Evolutionary conservation across 2,329 filamentous ascomycete species (phyloP), one percentile per base, ranked within the genome.

Genomic region (Aspergillus sp.): DNA sequence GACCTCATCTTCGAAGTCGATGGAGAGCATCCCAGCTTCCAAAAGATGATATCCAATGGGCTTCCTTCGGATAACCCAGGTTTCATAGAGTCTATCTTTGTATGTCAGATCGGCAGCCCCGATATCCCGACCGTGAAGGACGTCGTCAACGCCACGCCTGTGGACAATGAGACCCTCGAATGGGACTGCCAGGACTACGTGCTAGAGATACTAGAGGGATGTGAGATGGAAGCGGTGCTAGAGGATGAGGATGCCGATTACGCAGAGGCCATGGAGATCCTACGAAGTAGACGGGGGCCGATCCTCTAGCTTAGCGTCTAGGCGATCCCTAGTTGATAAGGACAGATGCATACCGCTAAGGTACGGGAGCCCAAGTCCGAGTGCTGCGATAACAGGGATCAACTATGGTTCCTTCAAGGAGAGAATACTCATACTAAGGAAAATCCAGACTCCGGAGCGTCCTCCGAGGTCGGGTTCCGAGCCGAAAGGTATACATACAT

Each of bases 121-220:
- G 62, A 66, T 47, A 44, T 70, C 6, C 41, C 53, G 17, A 62
- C 52, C 5, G 53, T 66, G 11, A 61, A 60, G 41, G 30, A 48
- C n/a, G 53, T 58, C 4, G 60, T 66, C 2, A 44, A 54, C 10
- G 50, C 50, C 15, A 63, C 58, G 2, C 42, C 25, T 2, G 65
- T 68, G 3, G 68, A 70, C 44, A 68, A 68, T 30, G 56, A 65
- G 30, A 68, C 66, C 2, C 57, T 67, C 1, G 61, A 65, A 39
- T 70, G 64, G 68, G 65, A 70, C 49, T 69, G 62, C 54, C 66
- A 68, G 56, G 65, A 68, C 11, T 70, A 68, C 51, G 65, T 68
- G 42, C 36, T 69, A 13, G 66, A 70, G 8, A 59, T 69, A 6
- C 32, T 68, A 1, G 64, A 68, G 17, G 49, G 42, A 6, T 61